Evolutionary conservation across 768 basidiomycete species (phyloP).

Genomic region (Galerina sulciceps): DNA sequence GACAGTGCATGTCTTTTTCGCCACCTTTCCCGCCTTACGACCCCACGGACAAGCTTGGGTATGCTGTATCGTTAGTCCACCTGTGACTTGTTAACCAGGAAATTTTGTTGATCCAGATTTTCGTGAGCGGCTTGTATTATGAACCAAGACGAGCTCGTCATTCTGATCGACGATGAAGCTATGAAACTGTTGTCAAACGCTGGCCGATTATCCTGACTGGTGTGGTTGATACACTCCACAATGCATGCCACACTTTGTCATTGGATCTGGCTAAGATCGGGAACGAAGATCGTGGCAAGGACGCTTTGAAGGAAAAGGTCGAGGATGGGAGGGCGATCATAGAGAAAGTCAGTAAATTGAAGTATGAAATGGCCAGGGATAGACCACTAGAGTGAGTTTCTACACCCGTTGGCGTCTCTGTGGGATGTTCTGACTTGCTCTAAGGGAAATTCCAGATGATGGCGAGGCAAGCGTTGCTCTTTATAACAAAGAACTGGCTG

Average conservation of each 20-base stretch:
- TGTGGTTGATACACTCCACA: slow-evolving; percentile 77
- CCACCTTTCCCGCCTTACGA: slow-evolving; percentile 73
- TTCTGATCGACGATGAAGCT: slow-evolving; percentile 43
- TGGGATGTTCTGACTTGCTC: background rate
- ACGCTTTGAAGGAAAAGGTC: slow-evolving; percentile 46
- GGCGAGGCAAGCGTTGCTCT: slow-evolving; percentile 67
- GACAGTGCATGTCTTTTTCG: slow-evolving; percentile 20
- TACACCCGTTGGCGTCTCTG: background rate
- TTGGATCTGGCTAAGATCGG: slow-evolving; percentile 35
- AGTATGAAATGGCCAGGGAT: slow-evolving; percentile 89
- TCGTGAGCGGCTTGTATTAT: slow-evolving; percentile 43
- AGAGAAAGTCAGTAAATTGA: slow-evolving; percentile 71
- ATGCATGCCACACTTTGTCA: slow-evolving; percentile 66
- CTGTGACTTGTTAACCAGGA: background rate
- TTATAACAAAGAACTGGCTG: slow-evolving; percentile 79
- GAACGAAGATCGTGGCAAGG: slow-evolving; percentile 22
- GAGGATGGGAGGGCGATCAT: slow-evolving; percentile 84
- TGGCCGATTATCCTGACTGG: slow-evolving; percentile 87
- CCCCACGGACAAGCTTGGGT: slow-evolving; percentile 72
- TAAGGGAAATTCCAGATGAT: slow-evolving; percentile 74
- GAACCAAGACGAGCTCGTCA: background rate
- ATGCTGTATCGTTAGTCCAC: slow-evolving; percentile 19
- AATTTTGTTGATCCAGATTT: slow-evolving; percentile 48
- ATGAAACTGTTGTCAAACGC: slow-evolving; percentile 76
- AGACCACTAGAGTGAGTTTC: slow-evolving; percentile 62